Percentiles rank a stretch among this genome's conserved stretches.
These are phyloP conservation scores for Rhodotorula kratochvilovae DNA, from an alignment of 768 basidiomycete genomes.

Conservation along the genomic window DNA sequence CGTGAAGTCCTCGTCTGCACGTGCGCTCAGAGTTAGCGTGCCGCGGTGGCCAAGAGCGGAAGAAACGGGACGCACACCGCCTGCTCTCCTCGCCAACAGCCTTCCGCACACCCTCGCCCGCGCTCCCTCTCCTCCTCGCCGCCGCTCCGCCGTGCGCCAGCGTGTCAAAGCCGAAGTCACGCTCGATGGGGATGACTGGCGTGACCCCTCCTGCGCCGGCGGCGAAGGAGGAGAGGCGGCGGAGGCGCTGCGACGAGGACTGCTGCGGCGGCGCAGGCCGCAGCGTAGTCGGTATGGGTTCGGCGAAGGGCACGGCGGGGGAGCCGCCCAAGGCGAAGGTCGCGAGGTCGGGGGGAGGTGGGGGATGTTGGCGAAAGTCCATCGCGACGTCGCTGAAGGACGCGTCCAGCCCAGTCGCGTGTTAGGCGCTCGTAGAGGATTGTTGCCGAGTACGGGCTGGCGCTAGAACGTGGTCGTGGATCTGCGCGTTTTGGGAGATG, in stretches of 20 bases:
- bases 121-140: background rate
- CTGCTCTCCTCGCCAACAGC: slow-evolving; percentile 16
- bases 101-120: background rate
- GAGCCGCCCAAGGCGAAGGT: background rate
- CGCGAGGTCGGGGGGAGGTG: slow-evolving; percentile 3
- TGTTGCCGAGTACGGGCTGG: no score
- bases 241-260: background rate
- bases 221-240: background rate
- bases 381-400: background rate
- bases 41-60: no score
- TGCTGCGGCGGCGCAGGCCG: background rate
- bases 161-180: slow-evolving; percentile 8
- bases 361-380: background rate
- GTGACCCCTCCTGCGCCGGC: background rate
- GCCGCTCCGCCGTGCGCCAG: slow-evolving; percentile 1
- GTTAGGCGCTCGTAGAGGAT: no score
- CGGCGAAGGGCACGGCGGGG: no score
- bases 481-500: no score
- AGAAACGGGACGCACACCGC: slow-evolving; percentile 16
- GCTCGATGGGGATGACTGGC: slow-evolving; percentile 21
- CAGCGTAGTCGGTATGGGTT: no score
- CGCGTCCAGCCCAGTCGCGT: background rate
- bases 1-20: slow-evolving; percentile 35
- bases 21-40: background rate
- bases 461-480: no score